Conservation (phyloP, 257 asterid species). For the Solanum phureja region DNA sequence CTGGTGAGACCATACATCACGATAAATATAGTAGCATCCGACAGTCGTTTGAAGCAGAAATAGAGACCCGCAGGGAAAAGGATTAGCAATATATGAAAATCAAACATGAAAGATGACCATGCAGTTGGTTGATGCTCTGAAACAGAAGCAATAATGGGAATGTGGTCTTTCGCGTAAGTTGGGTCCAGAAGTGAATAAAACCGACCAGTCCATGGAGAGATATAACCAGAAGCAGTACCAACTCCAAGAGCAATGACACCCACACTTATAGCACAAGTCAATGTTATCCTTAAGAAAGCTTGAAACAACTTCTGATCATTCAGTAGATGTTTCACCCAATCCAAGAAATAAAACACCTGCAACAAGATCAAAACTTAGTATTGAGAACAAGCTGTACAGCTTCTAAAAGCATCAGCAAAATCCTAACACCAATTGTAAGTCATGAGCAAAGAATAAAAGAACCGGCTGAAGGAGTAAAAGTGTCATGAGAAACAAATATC, state of each 20-base stretch:
- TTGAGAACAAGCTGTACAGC: neutral
- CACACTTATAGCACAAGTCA: constrained; percentile 68
- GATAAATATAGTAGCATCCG: constrained; percentile 92
- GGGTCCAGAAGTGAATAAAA: constrained; percentile 97
- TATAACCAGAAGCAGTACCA: constrained; percentile 97
- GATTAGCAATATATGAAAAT: constrained; percentile 73
- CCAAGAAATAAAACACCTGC: constrained; percentile 95
- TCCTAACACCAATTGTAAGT: neutral
- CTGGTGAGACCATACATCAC: constrained; percentile 98
- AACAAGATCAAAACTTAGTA: constrained; percentile 14
- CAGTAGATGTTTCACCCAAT: constrained; percentile 82
- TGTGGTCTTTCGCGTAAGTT: constrained; percentile 95
- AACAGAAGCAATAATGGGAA: constrained; percentile 96
- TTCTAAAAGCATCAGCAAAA: neutral
- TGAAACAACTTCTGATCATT: constrained; percentile 86
- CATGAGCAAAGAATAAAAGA: neutral
- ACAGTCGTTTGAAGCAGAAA: constrained; percentile 95
- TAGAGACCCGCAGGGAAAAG: constrained; percentile 97
- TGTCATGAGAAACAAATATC: neutral
- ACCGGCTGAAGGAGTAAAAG: neutral
- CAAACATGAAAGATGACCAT: constrained; percentile 99
- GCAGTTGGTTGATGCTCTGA: constrained; percentile 99
- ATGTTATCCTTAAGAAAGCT: constrained; percentile 74
- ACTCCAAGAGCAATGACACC: constrained; percentile 82
- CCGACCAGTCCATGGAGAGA: constrained; percentile 99